These are phyloP conservation scores for Coffea canephora DNA, from an alignment of 257 asterid genomes.

Conservation along the genomic window DNA sequence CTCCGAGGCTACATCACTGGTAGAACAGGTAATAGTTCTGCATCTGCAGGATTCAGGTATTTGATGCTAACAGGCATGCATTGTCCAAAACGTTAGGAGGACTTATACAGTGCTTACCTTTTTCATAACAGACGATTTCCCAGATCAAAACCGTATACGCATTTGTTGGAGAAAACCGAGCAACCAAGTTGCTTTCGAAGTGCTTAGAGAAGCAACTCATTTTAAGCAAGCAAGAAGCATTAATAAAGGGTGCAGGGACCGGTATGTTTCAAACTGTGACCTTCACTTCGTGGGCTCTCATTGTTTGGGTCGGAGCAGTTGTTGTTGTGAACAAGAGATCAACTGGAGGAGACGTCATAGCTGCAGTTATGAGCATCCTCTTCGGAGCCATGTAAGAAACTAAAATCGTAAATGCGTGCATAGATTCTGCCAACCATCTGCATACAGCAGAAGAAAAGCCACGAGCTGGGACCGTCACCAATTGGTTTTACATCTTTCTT, in stretches of 20 bases:
- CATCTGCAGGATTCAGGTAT: not conserved
- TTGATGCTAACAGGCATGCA: constrained; percentile 5
- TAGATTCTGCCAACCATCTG: not conserved
- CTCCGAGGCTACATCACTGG: constrained; percentile 72
- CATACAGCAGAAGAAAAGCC: not conserved
- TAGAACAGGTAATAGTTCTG: constrained; percentile 57
- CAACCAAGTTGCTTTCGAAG: constrained; percentile 50
- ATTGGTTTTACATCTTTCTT: constrained; percentile 11
- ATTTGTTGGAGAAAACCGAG: constrained; percentile 70
- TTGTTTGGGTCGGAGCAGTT: constrained; percentile 82
- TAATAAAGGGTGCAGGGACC: constrained; percentile 73
- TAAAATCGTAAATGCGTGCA: not conserved
- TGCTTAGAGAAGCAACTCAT: constrained; percentile 54
- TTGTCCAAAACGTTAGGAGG: not conserved
- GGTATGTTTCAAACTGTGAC: constrained; percentile 82
- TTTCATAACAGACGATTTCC: constrained; percentile 57
- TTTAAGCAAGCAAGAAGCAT: constrained; percentile 56
- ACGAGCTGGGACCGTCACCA: not conserved
- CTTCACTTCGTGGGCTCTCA: constrained; percentile 78
- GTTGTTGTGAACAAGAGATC: constrained; percentile 62
- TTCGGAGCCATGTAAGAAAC: constrained; percentile 84
- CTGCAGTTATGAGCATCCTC: constrained; percentile 89
- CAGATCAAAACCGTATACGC: constrained; percentile 85
- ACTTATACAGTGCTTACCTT: constrained; percentile 17
- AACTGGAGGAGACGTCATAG: constrained; percentile 74